These are phyloP conservation scores for Backusella liffmaniae DNA, from an alignment of 192 early-diverging fungal genomes.

Conservation along the genomic window DNA sequence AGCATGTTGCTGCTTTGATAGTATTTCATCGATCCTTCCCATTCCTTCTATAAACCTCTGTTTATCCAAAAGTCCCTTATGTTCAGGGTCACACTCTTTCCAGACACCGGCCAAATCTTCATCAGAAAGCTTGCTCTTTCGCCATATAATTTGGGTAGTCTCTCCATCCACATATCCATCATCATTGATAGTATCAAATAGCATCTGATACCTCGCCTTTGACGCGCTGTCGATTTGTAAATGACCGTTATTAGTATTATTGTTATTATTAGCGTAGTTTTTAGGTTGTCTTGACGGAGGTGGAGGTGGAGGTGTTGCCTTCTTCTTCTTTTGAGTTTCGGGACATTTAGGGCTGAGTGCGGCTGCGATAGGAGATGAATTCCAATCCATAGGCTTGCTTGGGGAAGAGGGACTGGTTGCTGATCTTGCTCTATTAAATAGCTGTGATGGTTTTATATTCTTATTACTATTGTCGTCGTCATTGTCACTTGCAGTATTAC, in stretches of 20 bases:
- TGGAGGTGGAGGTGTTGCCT: conserved; percentile 16
- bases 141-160: conserved; percentile 13
- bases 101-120: conserved; percentile 22
- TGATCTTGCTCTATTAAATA: conserved; percentile 17
- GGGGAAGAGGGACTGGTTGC: not conserved
- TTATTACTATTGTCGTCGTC: not conserved
- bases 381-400: not conserved
- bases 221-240: not conserved
- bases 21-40: conserved; percentile 21
- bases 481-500: not conserved
- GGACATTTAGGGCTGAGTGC: not conserved
- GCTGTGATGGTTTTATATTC: conserved; percentile 1
- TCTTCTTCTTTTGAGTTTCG: conserved; percentile 13
- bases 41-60: conserved; percentile 24
- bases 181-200: conserved; percentile 27
- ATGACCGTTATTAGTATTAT: not conserved
- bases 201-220: conserved; percentile 7
- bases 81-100: conserved; percentile 22
- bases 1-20: conserved; percentile 2
- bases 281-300: conserved; percentile 21
- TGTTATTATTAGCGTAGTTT: not conserved
- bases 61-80: conserved; percentile 27
- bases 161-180: conserved; percentile 23
- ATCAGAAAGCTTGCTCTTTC: conserved; percentile 18
- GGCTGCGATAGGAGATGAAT: not conserved